Conservation (phyloP, 208 protist genomes). For the Plasmodiophora brassicae region DNA sequence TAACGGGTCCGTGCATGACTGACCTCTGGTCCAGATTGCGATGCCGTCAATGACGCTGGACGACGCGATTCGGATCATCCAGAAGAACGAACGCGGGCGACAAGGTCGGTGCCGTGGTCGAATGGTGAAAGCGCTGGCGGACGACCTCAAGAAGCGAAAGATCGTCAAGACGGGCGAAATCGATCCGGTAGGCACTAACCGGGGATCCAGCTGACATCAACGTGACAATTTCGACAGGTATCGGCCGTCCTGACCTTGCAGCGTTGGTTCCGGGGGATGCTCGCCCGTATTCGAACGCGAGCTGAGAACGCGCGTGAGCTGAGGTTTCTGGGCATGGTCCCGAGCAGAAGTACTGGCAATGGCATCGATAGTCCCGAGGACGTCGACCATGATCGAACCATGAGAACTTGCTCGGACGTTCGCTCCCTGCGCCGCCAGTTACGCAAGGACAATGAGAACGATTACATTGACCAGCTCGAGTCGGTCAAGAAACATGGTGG, state of each 20-base stretch:
- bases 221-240: background rate
- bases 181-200: background rate
- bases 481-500: background rate
- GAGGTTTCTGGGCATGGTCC: constrained; percentile 1
- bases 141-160: background rate
- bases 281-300: background rate
- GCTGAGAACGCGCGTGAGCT: background rate
- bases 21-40: background rate
- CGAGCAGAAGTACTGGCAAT: background rate
- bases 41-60: constrained; percentile 20
- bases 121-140: background rate
- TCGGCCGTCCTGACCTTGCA: constrained; percentile 24
- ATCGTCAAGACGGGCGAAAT: background rate
- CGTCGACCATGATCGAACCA: background rate
- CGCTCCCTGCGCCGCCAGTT: background rate
- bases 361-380: background rate
- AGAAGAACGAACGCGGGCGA: constrained; percentile 17
- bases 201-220: background rate
- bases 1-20: no score
- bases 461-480: background rate
- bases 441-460: background rate
- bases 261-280: constrained; percentile 25
- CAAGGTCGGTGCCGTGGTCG: background rate
- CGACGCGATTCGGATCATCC: constrained; percentile 9
- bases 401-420: background rate